Evolutionary conservation across 108 stramenopile genomes (phyloP), one percentile per base, ranked within the genome.

Genomic region (Nitzschia putrida): DNA sequence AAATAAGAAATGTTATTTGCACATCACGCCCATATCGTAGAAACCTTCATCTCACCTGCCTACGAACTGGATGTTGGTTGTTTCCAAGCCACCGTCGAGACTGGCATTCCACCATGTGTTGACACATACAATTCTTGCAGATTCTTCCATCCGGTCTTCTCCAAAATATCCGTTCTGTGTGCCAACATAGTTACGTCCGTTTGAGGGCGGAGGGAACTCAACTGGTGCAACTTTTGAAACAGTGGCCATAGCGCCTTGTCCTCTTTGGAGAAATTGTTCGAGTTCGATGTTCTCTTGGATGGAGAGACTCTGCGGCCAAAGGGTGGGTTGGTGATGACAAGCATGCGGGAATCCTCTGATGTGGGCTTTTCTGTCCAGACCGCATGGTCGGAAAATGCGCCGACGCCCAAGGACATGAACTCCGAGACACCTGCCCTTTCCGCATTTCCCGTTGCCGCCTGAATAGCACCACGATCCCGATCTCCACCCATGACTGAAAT

Each of bases 251-350:
- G 42, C 22, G 34, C 13, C 55, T 12, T 68, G 37, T 57, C 37
- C 20, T 12, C 24, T 2, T 53, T 47, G 22, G 7, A 13, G 1
- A 26, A 14, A 18, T 0, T 45, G 3, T 21, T 25, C 24, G 18
- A 16, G 12, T 13, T 18, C 1, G 54, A 55, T 21, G 54, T 13
- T 4, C 29, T 34, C 26, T 23, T 29, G 13, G 61, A 16, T 8
- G 37, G 37, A 47, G 76, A 77, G 13, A 85, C 42, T 3, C 90
- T 72, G 24, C 72, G 78, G 29, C 90, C 90, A 74, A 79, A 91
- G 11, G 90, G 90, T 53, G 86, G 86, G 66, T 91, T 91, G 53
- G 77, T 74, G 13, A 74, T 82, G 3, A 91, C 53, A 6, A 84
- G 57, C 1, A 88, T 0, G 10, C 70, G 41, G 57, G 66, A n/a